These are phyloP conservation scores for Hypocrella siamensis DNA, from an alignment of 2,329 filamentous ascomycete species.

Conservation along the genomic window DNA sequence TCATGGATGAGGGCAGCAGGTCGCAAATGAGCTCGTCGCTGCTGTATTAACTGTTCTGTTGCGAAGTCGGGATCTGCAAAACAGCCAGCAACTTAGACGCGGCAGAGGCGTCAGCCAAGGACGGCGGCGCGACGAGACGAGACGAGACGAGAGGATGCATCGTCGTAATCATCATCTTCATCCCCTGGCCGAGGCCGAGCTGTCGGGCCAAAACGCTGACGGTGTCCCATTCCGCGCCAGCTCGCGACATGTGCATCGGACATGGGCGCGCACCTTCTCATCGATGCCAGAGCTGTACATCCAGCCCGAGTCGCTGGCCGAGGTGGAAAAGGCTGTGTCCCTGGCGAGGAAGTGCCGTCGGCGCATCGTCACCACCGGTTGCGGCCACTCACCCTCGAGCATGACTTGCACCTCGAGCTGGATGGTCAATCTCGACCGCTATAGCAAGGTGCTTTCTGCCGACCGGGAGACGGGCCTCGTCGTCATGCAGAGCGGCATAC, in stretches of 20 bases:
- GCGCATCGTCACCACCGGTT: slow-evolving; percentile 74
- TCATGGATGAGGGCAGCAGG: too few relatives aligned
- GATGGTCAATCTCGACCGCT: slow-evolving; percentile 86
- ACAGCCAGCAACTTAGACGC: too few relatives aligned
- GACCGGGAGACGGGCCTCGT: slow-evolving; percentile 51
- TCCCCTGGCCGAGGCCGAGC: slow-evolving; percentile 18
- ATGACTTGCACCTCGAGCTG: slow-evolving; percentile 87
- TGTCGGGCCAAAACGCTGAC: slow-evolving; percentile 14
- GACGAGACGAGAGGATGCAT: too few relatives aligned
- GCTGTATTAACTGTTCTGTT: too few relatives aligned
- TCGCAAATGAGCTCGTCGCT: too few relatives aligned
- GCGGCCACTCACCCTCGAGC: slow-evolving; percentile 81
- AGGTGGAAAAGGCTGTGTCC: slow-evolving; percentile 70
- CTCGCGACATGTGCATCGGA: slow-evolving; percentile 62
- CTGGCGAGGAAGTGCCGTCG: slow-evolving; percentile 70
- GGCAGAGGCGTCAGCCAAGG: too few relatives aligned
- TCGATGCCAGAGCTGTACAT: slow-evolving; percentile 84
- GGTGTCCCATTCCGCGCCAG: slow-evolving; percentile 61
- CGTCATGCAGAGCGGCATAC: slow-evolving; percentile 76
- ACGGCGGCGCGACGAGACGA: too few relatives aligned
- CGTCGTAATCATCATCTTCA: slow-evolving; percentile 17
- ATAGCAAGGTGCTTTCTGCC: slow-evolving; percentile 55
- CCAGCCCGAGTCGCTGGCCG: slow-evolving; percentile 60
- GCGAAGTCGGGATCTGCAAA: too few relatives aligned
- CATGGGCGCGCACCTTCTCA: slow-evolving; percentile 89